These are phyloP conservation scores for Trichoderma lentiforme DNA, from an alignment of 2,329 filamentous ascomycete species.

Conservation along the genomic window DNA sequence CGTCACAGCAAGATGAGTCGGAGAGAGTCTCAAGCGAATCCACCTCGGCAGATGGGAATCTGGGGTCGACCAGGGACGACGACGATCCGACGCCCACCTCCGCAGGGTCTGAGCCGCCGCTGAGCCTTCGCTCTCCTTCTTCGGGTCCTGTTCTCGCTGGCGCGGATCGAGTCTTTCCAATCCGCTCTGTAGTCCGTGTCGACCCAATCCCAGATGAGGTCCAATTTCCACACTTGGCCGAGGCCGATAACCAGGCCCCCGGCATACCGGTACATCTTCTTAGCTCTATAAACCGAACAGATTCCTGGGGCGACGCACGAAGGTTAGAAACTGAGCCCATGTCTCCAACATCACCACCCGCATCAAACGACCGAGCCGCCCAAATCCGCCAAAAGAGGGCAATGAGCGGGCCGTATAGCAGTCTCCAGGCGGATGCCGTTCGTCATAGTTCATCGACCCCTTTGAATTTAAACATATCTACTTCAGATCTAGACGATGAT, in stretches of 20 bases:
- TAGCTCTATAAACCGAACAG: constrained; percentile 28
- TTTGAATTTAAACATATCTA: constrained; percentile 32
- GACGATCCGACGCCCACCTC: not conserved
- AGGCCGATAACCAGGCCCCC: constrained; percentile 31
- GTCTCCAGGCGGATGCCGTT: constrained; percentile 44
- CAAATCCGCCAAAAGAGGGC: constrained; percentile 34
- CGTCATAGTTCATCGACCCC: constrained; percentile 37
- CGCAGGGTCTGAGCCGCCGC: not conserved
- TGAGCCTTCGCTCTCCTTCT: constrained; percentile 24
- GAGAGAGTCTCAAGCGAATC: not conserved
- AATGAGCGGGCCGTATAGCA: constrained; percentile 40
- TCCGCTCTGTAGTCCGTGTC: constrained; percentile 73
- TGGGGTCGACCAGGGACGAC: not conserved
- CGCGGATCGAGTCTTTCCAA: constrained; percentile 69
- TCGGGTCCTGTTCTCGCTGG: constrained; percentile 36
- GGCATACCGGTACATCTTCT: constrained; percentile 31
- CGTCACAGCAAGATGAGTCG: constrained; percentile 2
- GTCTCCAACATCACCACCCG: constrained; percentile 23
- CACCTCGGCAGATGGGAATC: not conserved
- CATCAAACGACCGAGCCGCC: constrained; percentile 23
- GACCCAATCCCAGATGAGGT: constrained; percentile 50
- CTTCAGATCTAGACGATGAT: constrained; percentile 34
- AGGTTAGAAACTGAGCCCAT: constrained; percentile 27
- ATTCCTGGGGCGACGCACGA: constrained; percentile 28
- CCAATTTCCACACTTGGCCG: constrained; percentile 35